Conservation (phyloP, 2,329 filamentous ascomycete genomes). For the Microdochium paspali region DNA sequence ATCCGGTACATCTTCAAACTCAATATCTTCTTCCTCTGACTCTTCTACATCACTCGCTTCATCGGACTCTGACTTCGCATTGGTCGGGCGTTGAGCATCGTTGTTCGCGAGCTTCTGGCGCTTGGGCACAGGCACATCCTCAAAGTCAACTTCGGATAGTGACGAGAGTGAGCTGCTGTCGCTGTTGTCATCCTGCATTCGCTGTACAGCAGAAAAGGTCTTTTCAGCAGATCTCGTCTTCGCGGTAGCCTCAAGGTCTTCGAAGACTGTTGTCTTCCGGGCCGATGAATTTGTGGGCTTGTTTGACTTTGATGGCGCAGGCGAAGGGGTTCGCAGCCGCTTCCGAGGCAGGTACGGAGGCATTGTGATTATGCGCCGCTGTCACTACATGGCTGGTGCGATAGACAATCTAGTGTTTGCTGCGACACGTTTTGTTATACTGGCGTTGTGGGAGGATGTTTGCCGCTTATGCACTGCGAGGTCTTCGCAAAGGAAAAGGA, state of each 20-base stretch:
- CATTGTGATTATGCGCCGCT: constrained; percentile 33
- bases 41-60: constrained; percentile 39
- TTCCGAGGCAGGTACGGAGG: constrained; percentile 61
- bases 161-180: constrained; percentile 39
- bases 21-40: constrained; percentile 53
- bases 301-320: constrained; percentile 16
- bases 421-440: constrained; percentile 1
- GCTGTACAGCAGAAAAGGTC: constrained; percentile 29
- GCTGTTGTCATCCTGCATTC: constrained; percentile 32
- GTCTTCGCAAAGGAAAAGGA: not conserved
- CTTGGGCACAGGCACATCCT: constrained; percentile 33
- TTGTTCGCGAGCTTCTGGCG: constrained; percentile 25
- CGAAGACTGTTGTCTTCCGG: constrained; percentile 50
- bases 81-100: constrained; percentile 4
- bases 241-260: constrained; percentile 45
- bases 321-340: constrained; percentile 42
- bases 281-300: constrained; percentile 16
- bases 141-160: constrained; percentile 48
- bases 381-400: not conserved
- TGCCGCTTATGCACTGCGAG: too few species aligned
- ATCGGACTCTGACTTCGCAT: constrained; percentile 23
- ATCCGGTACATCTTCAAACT: constrained; percentile 48
- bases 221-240: constrained; percentile 33
- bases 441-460: too few species aligned
- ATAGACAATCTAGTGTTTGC: not conserved